Percentiles rank a stretch among this genome's conserved stretches.
phyloP scores from a whole-genome alignment of 305 asterid species.

The Fraxinus latifolia region DNA sequence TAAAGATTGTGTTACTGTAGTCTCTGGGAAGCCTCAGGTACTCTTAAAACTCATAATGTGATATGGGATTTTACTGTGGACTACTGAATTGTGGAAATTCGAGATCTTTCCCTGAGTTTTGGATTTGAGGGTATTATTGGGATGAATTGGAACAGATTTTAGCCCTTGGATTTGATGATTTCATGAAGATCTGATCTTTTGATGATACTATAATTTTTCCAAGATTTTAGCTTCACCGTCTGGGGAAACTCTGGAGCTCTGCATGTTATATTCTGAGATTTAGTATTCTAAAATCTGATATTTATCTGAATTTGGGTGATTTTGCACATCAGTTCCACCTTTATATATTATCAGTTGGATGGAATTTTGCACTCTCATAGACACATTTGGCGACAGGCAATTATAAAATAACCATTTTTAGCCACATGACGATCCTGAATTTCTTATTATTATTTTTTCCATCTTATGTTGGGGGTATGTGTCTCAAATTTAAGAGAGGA shows the following conservation, averaged over 20 bases:
- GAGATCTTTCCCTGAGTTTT: neutral
- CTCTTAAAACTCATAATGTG: conserved; percentile 33
- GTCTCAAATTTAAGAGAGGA: neutral
- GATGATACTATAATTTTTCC: conserved; percentile 20
- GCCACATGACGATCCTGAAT: conserved; percentile 1
- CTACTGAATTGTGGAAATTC: conserved; percentile 18
- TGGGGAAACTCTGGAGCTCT: conserved; percentile 24
- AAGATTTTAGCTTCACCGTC: conserved; percentile 17
- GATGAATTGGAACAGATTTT: conserved; percentile 24
- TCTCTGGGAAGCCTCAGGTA: conserved; percentile 95
- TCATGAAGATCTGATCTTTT: conserved; percentile 51
- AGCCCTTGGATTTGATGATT: conserved; percentile 21
- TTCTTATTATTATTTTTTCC: neutral
- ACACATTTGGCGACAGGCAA: neutral
- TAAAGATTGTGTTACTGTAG: conserved; percentile 84
- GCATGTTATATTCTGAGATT: conserved; percentile 39
- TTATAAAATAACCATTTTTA: neutral
- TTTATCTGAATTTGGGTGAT: conserved; percentile 31
- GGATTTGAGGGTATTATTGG: conserved; percentile 15
- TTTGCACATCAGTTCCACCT: neutral
- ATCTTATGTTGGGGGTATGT: neutral
- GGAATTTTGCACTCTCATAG: neutral
- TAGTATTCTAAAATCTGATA: conserved; percentile 21
- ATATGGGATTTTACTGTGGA: conserved; percentile 26
- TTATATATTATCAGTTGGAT: conserved; percentile 4